Percentiles rank a stretch among this genome's conserved stretches.
phyloP scores from a whole-genome alignment of 2,329 filamentous ascomycete genomes.

The Diaporthe amygdali region DNA sequence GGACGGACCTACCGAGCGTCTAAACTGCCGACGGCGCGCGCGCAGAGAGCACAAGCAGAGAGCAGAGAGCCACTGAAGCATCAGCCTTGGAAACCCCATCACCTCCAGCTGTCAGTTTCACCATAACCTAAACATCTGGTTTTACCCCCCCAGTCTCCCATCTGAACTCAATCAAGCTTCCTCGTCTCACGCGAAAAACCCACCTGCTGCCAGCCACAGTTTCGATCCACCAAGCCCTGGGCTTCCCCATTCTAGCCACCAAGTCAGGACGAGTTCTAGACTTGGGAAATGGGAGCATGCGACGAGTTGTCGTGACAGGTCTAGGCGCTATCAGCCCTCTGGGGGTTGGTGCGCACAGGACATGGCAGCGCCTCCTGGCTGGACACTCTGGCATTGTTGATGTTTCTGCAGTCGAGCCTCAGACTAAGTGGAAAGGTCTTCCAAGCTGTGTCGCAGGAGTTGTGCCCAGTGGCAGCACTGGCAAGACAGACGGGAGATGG shows the following conservation, averaged over 20 bases:
- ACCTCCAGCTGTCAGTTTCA: conserved; percentile 4
- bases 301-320: conserved; percentile 83
- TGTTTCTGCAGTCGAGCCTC: conserved; percentile 64
- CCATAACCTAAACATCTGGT: conserved; percentile 7
- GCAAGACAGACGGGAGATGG: conserved; percentile 51
- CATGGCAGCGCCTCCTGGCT: conserved; percentile 82
- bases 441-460: conserved; percentile 86
- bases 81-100: neutral
- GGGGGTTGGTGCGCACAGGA: conserved; percentile 76
- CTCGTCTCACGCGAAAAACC: conserved; percentile 1
- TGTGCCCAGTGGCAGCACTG: conserved; percentile 61
- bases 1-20: neutral
- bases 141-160: neutral
- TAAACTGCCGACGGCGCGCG: neutral
- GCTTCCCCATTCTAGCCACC: neutral
- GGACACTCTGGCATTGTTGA: conserved; percentile 83
- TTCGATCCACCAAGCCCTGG: neutral
- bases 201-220: neutral
- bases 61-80: neutral
- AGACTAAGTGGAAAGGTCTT: conserved; percentile 68
- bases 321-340: conserved; percentile 83
- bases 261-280: neutral
- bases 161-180: conserved; percentile 8
- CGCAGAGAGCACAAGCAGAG: neutral
- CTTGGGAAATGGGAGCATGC: conserved; percentile 55